phyloP scores from a whole-genome alignment of 2,329 filamentous ascomycete genomes.

The Colletotrichum karsti region DNA sequence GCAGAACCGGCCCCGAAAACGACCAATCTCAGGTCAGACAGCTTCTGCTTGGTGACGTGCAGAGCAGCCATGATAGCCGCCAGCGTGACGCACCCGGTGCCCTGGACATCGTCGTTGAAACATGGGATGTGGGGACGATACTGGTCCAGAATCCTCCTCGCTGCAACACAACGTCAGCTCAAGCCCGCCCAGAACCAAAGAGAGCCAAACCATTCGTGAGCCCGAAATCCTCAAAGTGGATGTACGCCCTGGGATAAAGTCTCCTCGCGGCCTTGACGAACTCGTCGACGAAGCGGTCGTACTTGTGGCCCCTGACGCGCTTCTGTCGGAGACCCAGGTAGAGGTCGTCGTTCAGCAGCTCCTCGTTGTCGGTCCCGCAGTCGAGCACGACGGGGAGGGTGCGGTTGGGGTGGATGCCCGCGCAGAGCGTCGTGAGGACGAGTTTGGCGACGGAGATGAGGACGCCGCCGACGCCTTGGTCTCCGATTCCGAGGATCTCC shows the following conservation, averaged over 20 bases:
- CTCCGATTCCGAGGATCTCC: conserved; percentile 87
- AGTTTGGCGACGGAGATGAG: conserved; percentile 87
- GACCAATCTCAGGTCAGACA: conserved; percentile 76
- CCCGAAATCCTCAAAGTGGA: conserved; percentile 93
- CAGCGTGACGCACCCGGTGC: conserved; percentile 86
- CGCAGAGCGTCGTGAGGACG: conserved; percentile 83
- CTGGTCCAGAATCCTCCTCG: conserved; percentile 77
- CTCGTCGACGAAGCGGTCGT: conserved; percentile 79
- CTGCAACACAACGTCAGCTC: conserved; percentile 41
- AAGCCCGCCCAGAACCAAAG: not conserved
- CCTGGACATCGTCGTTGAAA: conserved; percentile 93
- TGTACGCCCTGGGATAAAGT: conserved; percentile 80
- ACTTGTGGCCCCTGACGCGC: conserved; percentile 74
- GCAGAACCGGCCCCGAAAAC: conserved; percentile 85
- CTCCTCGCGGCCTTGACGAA: conserved; percentile 76
- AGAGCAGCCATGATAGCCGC: conserved; percentile 83
- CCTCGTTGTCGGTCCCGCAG: conserved; percentile 84
- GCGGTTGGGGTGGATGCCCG: conserved; percentile 83
- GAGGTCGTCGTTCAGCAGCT: conserved; percentile 77
- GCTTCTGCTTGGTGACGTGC: conserved; percentile 71
- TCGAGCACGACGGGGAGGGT: conserved; percentile 85
- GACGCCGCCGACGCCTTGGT: conserved; percentile 87
- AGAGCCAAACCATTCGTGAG: conserved; percentile 67
- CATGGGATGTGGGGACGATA: conserved; percentile 80
- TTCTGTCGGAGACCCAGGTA: conserved; percentile 79